Conservation (phyloP, 352 stramenopile species). For the Globisporangium camurandrum region DNA sequence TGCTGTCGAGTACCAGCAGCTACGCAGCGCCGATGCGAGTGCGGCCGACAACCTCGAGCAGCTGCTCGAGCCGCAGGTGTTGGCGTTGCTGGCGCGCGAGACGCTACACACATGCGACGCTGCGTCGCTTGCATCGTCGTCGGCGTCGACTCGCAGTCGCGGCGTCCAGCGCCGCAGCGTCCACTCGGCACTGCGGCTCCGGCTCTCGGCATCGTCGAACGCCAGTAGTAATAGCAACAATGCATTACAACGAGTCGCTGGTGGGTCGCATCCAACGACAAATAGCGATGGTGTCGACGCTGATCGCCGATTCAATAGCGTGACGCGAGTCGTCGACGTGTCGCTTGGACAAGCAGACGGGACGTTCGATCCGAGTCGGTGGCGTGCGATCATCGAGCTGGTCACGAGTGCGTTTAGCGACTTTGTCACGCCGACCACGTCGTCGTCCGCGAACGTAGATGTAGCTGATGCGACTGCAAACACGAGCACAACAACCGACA, state of each 20-base stretch:
- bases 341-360: constrained; percentile 11
- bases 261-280: no score
- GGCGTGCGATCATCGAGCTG: constrained; percentile 6
- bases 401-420: no score
- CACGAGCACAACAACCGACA: no score
- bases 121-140: constrained; percentile 15
- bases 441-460: no score
- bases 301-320: neutral
- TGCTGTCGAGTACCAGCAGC: constrained; percentile 25
- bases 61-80: constrained; percentile 32
- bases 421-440: no score
- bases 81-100: constrained; percentile 25
- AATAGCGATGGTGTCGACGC: neutral
- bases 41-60: constrained; percentile 34
- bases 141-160: constrained; percentile 1
- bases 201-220: constrained; percentile 2
- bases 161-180: constrained; percentile 41
- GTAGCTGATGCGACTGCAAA: no score
- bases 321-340: constrained; percentile 8
- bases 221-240: no score
- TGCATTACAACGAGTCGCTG: no score
- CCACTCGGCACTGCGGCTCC: constrained; percentile 58
- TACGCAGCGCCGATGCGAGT: constrained; percentile 30
- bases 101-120: constrained; percentile 31
- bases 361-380: constrained; percentile 6